phyloP scores from a whole-genome alignment of 768 basidiomycete genomes.

The Heimioporus sp. region DNA sequence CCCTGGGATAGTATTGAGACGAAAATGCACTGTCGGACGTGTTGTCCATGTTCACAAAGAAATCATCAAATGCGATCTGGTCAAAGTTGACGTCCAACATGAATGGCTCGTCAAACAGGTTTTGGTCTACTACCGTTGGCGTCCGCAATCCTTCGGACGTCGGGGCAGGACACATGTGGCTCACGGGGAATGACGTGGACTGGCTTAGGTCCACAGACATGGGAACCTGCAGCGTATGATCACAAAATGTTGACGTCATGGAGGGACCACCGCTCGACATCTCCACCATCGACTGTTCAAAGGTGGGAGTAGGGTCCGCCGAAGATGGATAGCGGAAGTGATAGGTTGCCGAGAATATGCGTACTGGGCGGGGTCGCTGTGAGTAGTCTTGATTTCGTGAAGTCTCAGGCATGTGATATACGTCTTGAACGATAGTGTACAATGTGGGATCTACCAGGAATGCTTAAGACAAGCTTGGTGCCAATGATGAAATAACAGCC shows the following conservation, averaged over 20 bases:
- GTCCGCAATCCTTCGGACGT: neutral
- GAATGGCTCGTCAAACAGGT: conserved; percentile 28
- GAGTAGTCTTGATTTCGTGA: conserved; percentile 18
- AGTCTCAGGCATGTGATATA: conserved; percentile 34
- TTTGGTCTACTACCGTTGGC: conserved; percentile 16
- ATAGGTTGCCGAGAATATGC: conserved; percentile 58
- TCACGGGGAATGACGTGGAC: conserved; percentile 6
- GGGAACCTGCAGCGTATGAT: conserved; percentile 1
- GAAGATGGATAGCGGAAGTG: conserved; percentile 46
- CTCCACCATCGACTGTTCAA: conserved; percentile 10
- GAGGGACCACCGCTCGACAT: conserved; percentile 11
- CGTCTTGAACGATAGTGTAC: conserved; percentile 67
- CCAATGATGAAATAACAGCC: conserved; percentile 11
- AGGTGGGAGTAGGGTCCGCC: conserved; percentile 6
- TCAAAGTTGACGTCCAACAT: conserved; percentile 30
- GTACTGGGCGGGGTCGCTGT: conserved; percentile 25
- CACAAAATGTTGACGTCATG: conserved; percentile 14
- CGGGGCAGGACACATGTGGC: neutral
- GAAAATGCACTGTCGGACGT: conserved; percentile 16
- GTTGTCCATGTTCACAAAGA: conserved; percentile 17
- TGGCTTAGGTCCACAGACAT: neutral
- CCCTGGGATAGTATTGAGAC: conserved; percentile 28
- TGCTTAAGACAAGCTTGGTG: neutral
- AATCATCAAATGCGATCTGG: conserved; percentile 25
- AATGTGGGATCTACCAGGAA: conserved; percentile 55